phyloP scores from a whole-genome alignment of 768 basidiomycete species.

The Rhizopogon vesiculosus region DNA sequence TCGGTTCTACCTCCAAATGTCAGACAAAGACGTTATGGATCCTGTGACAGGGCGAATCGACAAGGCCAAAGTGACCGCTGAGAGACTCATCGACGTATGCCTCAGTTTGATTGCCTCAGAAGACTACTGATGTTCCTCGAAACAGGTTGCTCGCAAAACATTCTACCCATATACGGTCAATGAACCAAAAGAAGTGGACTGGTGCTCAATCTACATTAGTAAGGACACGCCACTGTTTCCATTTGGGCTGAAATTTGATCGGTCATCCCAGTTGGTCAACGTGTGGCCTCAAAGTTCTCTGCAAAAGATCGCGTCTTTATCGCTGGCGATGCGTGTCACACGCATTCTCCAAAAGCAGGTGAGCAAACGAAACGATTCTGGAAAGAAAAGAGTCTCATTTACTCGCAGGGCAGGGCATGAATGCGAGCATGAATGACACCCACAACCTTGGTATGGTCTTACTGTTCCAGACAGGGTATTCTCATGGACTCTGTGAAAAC shows the following conservation, averaged over 20 bases:
- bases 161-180: constrained; percentile 52
- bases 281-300: constrained; percentile 62
- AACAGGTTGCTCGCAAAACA: constrained; percentile 50
- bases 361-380: not conserved
- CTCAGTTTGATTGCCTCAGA: not conserved
- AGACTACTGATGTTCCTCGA: not conserved
- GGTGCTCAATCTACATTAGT: constrained; percentile 77
- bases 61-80: constrained; percentile 44
- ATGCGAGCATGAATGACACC: constrained; percentile 71
- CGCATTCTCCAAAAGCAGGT: constrained; percentile 66
- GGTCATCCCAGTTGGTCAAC: constrained; percentile 55
- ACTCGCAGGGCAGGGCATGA: constrained; percentile 66
- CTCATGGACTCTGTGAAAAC: not conserved
- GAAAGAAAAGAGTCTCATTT: not conserved
- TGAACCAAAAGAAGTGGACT: constrained; percentile 48
- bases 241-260: not conserved
- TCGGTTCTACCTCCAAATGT: constrained; percentile 68
- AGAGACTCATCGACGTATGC: constrained; percentile 49
- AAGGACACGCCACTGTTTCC: constrained; percentile 13
- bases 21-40: constrained; percentile 41
- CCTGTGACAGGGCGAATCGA: constrained; percentile 46
- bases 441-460: constrained; percentile 54
- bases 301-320: constrained; percentile 67
- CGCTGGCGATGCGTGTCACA: constrained; percentile 72
- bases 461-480: not conserved